phyloP scores from a whole-genome alignment of 2,329 filamentous ascomycete species.

The Colletotrichum karsti region DNA sequence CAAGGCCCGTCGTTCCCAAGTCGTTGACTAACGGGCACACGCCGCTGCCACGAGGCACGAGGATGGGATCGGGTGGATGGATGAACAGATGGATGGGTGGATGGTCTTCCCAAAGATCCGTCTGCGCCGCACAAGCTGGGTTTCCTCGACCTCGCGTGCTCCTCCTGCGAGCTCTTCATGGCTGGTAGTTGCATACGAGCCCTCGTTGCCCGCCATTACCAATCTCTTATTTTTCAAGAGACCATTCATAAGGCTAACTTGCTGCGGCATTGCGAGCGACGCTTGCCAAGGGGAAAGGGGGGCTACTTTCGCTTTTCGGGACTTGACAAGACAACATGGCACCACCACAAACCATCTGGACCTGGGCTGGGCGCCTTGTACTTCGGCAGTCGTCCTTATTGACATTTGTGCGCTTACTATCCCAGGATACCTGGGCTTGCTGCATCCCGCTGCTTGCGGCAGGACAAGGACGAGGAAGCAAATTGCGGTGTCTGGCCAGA shows the following conservation, averaged over 20 bases:
- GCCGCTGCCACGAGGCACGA: conserved; percentile 1
- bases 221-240: conserved; percentile 14
- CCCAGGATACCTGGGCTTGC: background rate
- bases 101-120: conserved; percentile 9
- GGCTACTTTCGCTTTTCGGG: conserved; percentile 15
- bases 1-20: conserved; percentile 10
- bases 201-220: conserved; percentile 13
- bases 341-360: conserved; percentile 23
- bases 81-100: background rate
- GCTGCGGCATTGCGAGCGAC: conserved; percentile 23
- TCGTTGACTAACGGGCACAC: background rate
- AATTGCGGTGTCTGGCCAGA: conserved; percentile 23
- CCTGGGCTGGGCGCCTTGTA: conserved; percentile 9
- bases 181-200: background rate
- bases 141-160: conserved; percentile 13
- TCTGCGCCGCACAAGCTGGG: conserved; percentile 18
- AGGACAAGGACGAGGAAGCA: background rate
- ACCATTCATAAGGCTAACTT: conserved; percentile 24
- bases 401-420: conserved; percentile 18
- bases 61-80: background rate
- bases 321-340: conserved; percentile 21
- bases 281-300: conserved; percentile 2
- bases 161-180: background rate
- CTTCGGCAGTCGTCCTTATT: conserved; percentile 24
- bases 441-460: conserved; percentile 13